Evolutionary conservation across 2,329 filamentous ascomycete genomes (phyloP), one percentile per base, ranked within the genome.

Genomic region (Aspergillus hortae): DNA sequence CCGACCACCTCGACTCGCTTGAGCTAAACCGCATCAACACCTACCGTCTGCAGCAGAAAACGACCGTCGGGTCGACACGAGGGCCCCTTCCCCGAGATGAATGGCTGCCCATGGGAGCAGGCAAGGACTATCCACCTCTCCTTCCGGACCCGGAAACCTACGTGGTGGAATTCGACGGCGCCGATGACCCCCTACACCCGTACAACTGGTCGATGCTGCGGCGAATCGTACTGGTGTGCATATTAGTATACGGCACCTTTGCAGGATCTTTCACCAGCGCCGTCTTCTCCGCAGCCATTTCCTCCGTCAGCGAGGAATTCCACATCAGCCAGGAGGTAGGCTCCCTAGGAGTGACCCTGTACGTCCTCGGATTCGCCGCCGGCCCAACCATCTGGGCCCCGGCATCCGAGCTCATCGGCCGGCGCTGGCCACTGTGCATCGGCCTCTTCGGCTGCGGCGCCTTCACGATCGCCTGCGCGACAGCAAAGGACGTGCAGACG

Each of bases 281-380:
- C 67, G 85, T 90, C 61, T 90, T 89, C 73, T 88, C 86, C 1
- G 74, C 84, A 14, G 85, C 85, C 4, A 87, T 85, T 0, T 54
- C 55, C 4, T 60, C 73, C 6, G 77, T 90, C 6, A 79, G 81
- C 11, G 43, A 53, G 3, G 65, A 80, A 9, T 81, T 80, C 55
- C 54, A 74, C 11, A 72, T 80, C 14, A 70, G 72, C n/a, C 62
- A 54, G 0, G 71, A 78, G 54, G 71, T 77, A 2, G 63, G 71
- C 1, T 73, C 70, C 0, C 67, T 80, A 6, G 78, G 78, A 2
- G 74, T 78, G 0, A 75, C 75, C 0, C 60, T 81, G 3, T 76
- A 79, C 41, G 68, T 81, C 0, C 70, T 79, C 35, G 76, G 80
- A 1, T 84, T 83, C 55, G 79, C 78, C 1, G 63, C 85, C 2